A percentile compares a stretch with the other conserved stretches of the same genome.
These are phyloP conservation scores for Boletus smithii DNA, from an alignment of 1,284 basidiomycete species.

Conservation along the genomic window DNA sequence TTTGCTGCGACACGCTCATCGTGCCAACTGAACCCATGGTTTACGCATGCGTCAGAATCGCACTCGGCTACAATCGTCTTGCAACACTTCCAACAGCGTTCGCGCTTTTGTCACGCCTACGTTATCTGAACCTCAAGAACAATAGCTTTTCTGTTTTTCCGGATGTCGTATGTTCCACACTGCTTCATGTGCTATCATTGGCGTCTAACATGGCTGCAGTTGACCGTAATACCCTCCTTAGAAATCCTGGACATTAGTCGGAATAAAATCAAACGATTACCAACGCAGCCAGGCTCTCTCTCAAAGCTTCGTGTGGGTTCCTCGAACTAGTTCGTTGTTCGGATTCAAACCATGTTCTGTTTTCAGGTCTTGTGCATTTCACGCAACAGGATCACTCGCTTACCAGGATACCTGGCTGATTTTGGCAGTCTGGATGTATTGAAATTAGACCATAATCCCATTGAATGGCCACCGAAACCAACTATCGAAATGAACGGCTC, in stretches of 20 bases:
- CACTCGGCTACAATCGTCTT: constrained; percentile 84
- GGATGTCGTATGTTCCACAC: constrained; percentile 63
- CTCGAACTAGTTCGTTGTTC: constrained; percentile 4
- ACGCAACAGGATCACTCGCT: constrained; percentile 76
- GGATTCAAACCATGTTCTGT: constrained; percentile 9
- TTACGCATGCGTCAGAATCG: constrained; percentile 62
- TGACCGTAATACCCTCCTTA: constrained; percentile 81
- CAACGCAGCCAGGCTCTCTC: constrained; percentile 77
- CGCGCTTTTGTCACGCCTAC: constrained; percentile 68
- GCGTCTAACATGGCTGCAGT: constrained; percentile 44
- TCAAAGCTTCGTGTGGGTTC: constrained; percentile 68
- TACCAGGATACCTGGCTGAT: constrained; percentile 77
- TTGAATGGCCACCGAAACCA: constrained; percentile 82
- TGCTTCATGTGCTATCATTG: not conserved
- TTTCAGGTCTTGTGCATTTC: constrained; percentile 81
- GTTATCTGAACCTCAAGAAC: constrained; percentile 92
- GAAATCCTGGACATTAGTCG: constrained; percentile 95
- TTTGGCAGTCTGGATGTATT: constrained; percentile 78
- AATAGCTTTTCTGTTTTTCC: constrained; percentile 87
- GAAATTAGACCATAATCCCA: constrained; percentile 87
- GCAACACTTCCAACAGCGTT: constrained; percentile 80
- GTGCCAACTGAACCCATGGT: constrained; percentile 12
- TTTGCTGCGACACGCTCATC: constrained; percentile 6
- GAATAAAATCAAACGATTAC: constrained; percentile 85
- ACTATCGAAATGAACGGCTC: constrained; percentile 45